These are phyloP conservation scores for Cyanodermella asteris DNA, from an alignment of 2,329 filamentous ascomycete species.

Conservation along the genomic window DNA sequence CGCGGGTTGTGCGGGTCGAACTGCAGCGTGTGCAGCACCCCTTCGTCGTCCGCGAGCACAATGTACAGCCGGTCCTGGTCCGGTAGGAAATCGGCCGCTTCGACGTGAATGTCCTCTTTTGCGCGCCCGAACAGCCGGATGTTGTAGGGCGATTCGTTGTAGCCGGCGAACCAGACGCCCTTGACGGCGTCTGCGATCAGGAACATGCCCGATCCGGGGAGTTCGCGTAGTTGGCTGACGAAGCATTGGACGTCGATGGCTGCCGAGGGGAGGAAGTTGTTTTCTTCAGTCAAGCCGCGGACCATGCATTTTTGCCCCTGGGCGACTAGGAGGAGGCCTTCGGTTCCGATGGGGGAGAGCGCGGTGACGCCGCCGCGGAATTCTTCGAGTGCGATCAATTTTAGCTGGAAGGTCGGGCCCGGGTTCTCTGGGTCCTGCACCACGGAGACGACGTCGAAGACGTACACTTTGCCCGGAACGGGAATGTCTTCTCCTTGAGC, in stretches of 20 bases:
- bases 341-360: conserved; percentile 61
- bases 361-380: conserved; percentile 83
- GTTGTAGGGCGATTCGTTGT: conserved; percentile 79
- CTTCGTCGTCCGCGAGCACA: conserved; percentile 62
- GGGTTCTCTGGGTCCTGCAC: conserved; percentile 71
- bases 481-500: conserved; percentile 80
- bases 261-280: conserved; percentile 73
- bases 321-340: conserved; percentile 70
- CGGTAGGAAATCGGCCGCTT: conserved; percentile 72
- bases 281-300: conserved; percentile 83
- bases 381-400: conserved; percentile 71
- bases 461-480: conserved; percentile 63
- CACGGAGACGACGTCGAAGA: conserved; percentile 80
- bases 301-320: conserved; percentile 98
- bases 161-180: conserved; percentile 88
- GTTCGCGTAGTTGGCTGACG: conserved; percentile 62
- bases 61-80: conserved; percentile 66
- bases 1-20: conserved; percentile 61
- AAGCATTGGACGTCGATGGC: conserved; percentile 98
- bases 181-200: conserved; percentile 79
- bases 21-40: conserved; percentile 71
- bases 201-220: conserved; percentile 65
- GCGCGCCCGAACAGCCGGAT: conserved; percentile 87
- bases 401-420: conserved; percentile 68
- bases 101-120: conserved; percentile 51